These are phyloP conservation scores for Narthecium ossifragum DNA, from an alignment of 106 monocot species.

Conservation along the genomic window DNA sequence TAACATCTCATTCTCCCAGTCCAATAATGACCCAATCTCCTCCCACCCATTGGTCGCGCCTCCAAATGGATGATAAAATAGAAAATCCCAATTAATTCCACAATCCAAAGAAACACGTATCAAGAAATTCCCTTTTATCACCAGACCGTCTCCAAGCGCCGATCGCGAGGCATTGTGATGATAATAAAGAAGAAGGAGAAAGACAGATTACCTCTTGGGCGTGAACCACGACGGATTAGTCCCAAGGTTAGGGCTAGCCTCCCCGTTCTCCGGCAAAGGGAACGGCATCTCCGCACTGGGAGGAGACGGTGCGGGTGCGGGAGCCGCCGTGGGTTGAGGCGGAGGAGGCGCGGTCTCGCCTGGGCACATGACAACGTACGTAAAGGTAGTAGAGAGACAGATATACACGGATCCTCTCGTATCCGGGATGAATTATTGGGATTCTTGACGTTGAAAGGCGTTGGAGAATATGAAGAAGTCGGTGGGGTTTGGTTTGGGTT, in stretches of 20 bases:
- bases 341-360: no score
- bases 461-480: no score
- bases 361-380: no score
- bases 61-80: not conserved
- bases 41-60: not conserved
- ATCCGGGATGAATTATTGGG: no score
- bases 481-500: no score
- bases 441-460: no score
- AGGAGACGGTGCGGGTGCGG: not conserved
- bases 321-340: no score
- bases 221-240: conserved; percentile 26
- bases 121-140: not conserved
- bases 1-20: no score
- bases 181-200: not conserved
- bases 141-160: not conserved
- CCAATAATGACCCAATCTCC: no score
- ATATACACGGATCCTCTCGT: no score
- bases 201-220: conserved; percentile 15
- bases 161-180: not conserved
- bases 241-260: not conserved
- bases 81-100: not conserved
- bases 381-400: no score
- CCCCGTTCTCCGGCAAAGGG: not conserved
- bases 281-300: conserved; percentile 13
- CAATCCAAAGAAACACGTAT: not conserved